Conservation (phyloP, 2,329 filamentous ascomycete genomes). For the Arthrobotrys conoides region DNA sequence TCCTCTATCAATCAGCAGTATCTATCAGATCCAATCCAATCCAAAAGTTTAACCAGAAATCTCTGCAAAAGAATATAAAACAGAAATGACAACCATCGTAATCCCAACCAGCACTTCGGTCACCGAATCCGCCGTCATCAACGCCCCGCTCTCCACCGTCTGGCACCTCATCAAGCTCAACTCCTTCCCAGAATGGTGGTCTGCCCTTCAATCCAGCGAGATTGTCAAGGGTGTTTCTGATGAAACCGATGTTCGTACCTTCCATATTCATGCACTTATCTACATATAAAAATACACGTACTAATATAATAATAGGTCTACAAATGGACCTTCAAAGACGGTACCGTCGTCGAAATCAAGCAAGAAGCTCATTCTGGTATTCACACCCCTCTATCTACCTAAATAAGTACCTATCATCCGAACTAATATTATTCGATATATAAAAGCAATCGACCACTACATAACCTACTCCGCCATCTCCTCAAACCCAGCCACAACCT, state of each 20-base stretch:
- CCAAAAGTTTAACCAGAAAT: background rate
- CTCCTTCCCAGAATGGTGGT: slow-evolving; percentile 78
- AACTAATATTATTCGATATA: no score
- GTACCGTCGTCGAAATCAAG: slow-evolving; percentile 78
- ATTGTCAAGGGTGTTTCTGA: slow-evolving; percentile 74
- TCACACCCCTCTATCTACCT: background rate
- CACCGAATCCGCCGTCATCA: slow-evolving; percentile 77
- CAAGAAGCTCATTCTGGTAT: slow-evolving; percentile 80
- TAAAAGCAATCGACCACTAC: slow-evolving; percentile 76
- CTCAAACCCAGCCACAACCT: slow-evolving; percentile 75
- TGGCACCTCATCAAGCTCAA: slow-evolving; percentile 83
- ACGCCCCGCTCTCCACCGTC: slow-evolving; percentile 76
- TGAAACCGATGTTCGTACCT: slow-evolving; percentile 75
- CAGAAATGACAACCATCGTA: slow-evolving; percentile 63
- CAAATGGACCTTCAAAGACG: slow-evolving; percentile 80
- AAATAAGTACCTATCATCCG: background rate
- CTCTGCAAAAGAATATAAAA: slow-evolving; percentile 8
- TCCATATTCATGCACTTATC: background rate
- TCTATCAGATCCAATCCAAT: slow-evolving; percentile 3
- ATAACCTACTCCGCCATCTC: slow-evolving; percentile 82
- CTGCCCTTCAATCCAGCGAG: slow-evolving; percentile 74
- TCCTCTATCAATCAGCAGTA: no score
- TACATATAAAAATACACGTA: background rate
- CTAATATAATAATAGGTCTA: slow-evolving; percentile 66
- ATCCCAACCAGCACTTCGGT: slow-evolving; percentile 79